Base-by-base conservation (phyloP, 495 filamentous ascomycete species). In the Sabuloglossum arenarium region DNA sequence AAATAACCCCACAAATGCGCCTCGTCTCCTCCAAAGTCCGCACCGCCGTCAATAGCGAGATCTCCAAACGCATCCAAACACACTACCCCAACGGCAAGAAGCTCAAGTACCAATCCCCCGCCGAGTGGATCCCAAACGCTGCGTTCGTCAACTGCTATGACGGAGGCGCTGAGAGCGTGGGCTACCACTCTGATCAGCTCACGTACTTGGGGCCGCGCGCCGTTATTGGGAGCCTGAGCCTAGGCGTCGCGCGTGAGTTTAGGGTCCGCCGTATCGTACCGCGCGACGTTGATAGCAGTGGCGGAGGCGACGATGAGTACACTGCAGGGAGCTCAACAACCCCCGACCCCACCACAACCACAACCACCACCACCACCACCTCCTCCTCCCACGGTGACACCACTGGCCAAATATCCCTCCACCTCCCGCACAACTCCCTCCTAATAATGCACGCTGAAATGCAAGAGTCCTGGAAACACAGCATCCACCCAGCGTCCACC, bases 381-480 rank as follows among this genome's bases (percentile, higher is more conserved):
- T 58, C 3, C 24, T 16, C 56, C 39, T 63, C 61, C 9, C 61
- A 64, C 32, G 64, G 16, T 14, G 77, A 86, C 59, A 70, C 70
- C 4, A 79, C 85, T 61, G 90, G 90, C 5, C 88, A 93, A 60
- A 89, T 97, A 43, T 76, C 86, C 3, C 86, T 98, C 55, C 86
- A 91, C 64, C 78, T 97, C 0, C 89, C 88, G 0, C 91, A 98
- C 67, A 97, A 96, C 64, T 89, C 85, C 0, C 74, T 98, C 1
- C 70, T 98, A 0, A 70, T 96, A 4, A 98, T 98, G 91, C 87
- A 95, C 64, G 86, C 89, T 0, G 87, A 91, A 58, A 86, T 85
- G 82, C 83, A 87, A 61, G 83, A 87, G 59, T 77, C 75, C 53
- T 87, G 83, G 83, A 87, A 87, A 61, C 83, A 84, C 58, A 68